A percentile compares a stretch with the other conserved stretches of the same genome.
These are phyloP conservation scores for Cairneyella variabilis DNA, from an alignment of 495 filamentous ascomycete species.

Conservation along the genomic window DNA sequence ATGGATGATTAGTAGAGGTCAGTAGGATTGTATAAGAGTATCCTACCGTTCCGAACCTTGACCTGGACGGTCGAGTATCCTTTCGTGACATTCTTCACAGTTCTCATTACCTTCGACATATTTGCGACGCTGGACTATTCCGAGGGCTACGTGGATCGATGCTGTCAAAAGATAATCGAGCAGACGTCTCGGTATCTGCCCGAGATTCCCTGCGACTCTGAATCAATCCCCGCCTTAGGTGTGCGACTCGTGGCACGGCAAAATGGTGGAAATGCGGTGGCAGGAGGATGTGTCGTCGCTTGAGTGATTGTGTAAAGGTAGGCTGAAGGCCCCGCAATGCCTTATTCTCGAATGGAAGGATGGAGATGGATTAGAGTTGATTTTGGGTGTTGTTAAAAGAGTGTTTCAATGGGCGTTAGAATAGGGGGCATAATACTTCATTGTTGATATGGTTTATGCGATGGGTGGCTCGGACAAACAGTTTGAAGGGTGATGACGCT, in stretches of 20 bases:
- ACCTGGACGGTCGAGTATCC: conserved; percentile 96
- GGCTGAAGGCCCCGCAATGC: conserved; percentile 10
- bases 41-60: conserved; percentile 96
- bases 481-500: conserved; percentile 1
- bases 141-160: background rate
- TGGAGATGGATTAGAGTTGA: background rate
- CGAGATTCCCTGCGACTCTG: conserved; percentile 1
- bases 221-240: conserved; percentile 1
- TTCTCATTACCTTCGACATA: conserved; percentile 97
- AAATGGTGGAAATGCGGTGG: conserved; percentile 6
- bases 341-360: background rate
- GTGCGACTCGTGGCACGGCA: background rate
- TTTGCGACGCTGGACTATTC: conserved; percentile 27
- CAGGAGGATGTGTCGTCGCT: background rate
- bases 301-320: background rate
- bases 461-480: conserved; percentile 7
- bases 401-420: conserved; percentile 20
- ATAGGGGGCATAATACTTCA: conserved; percentile 15
- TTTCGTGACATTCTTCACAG: conserved; percentile 99
- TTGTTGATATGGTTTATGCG: conserved; percentile 11
- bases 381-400: background rate
- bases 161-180: background rate
- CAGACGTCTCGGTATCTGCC: background rate
- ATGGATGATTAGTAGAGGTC: conserved; percentile 11
- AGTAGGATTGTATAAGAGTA: conserved; percentile 3